phyloP scores from a whole-genome alignment of 192 early-diverging fungal species.

The Geosiphon pyriformis region DNA sequence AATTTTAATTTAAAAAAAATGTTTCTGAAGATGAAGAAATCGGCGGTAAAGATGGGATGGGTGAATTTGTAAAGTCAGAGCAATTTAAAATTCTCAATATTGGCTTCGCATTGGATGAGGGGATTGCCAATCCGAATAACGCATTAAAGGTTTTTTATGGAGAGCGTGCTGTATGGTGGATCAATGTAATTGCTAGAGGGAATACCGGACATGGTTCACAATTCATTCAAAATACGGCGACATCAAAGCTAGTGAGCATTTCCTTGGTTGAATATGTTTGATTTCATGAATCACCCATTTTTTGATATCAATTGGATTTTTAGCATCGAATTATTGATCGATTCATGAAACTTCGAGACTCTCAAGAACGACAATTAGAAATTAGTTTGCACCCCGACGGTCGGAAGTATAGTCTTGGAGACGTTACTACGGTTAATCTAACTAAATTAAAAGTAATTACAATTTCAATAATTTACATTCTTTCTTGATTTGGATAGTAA shows the following conservation, averaged over 20 bases:
- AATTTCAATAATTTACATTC: not conserved
- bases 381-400: constrained; percentile 50
- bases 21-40: constrained; percentile 68
- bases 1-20: not conserved
- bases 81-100: constrained; percentile 69
- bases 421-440: constrained; percentile 78
- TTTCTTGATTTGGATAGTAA: too few relatives aligned
- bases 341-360: constrained; percentile 62
- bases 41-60: constrained; percentile 79
- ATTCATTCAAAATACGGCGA: constrained; percentile 71
- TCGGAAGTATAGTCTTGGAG: constrained; percentile 51
- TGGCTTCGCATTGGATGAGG: constrained; percentile 84
- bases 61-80: constrained; percentile 53
- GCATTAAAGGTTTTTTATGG: constrained; percentile 77
- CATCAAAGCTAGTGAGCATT: constrained; percentile 53
- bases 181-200: constrained; percentile 63
- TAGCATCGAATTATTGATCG: constrained; percentile 50
- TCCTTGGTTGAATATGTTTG: not conserved
- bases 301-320: not conserved
- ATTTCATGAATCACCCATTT: not conserved
- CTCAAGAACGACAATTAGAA: constrained; percentile 54
- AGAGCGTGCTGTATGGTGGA: constrained; percentile 83
- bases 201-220: constrained; percentile 79
- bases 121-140: constrained; percentile 63
- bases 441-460: constrained; percentile 57